Base-by-base conservation (phyloP, 2,329 filamentous ascomycete species). In the Aspergillus bombycis region DNA sequence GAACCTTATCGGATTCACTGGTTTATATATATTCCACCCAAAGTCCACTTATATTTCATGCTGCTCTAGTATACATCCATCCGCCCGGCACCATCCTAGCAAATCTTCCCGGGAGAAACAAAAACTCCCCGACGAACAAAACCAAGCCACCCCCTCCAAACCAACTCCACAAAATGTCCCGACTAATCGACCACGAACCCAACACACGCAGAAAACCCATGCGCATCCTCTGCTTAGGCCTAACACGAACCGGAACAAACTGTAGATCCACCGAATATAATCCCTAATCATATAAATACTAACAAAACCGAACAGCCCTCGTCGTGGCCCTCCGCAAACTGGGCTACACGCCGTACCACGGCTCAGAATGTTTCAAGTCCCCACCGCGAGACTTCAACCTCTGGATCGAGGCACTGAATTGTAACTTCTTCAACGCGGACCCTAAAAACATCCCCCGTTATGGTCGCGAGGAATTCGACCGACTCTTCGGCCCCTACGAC, bases 391-490 rank as follows among this genome's bases (percentile, higher is more conserved):
- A 58, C 56, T 62, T 62, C 38, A 58, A 62, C 28, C 61, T 62
- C 26, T 58, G 57, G 57, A 58, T 58, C 11, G 57, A 58, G 19
- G 57, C 57, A 2, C 6, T 58, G 10, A n/a, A 19, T 19, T 58
- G 43, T 30, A 58, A 58, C 21, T 58, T 58, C 12, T 34, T 53
- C 50, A 53, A 53, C 50, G 7, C 3, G 6, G 23, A 30, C 30
- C 30, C 50, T 3, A 21, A n/a, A 1, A 14, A 10, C 1, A 9
- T 4, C 1, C 52, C 52, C 1, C 28, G 30, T 2, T 54, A 54
- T 32, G 52, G 21, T 21, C 62, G 64, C 36, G 57, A 64, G 28
- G 66, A 77, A 45, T 76, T 71, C 67, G 75, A 79, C 55, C 65
- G 68, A 23, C 58, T 78, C 19, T 67, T 78, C 0, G 74, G 75